Base-by-base conservation (phyloP, 2,329 filamentous ascomycete genomes). In the Chaetomium olivaceum region DNA sequence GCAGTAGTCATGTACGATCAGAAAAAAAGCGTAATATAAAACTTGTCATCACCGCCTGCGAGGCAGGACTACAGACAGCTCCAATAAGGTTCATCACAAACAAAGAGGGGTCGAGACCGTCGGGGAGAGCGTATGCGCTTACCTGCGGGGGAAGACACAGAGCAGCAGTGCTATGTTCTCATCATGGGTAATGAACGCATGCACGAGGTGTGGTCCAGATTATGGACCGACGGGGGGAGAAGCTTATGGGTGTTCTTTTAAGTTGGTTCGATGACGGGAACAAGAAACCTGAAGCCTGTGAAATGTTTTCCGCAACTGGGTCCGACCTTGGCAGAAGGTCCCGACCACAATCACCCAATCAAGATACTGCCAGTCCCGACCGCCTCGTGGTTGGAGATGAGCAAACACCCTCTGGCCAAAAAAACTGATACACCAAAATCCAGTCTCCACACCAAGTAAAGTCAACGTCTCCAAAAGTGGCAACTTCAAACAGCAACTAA, bases 31-130 rank as follows among this genome's bases (percentile, higher is more conserved):
- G 76, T 78, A 76, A 75, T 80, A 78, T 48, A 76, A 70, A 71
- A 66, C 67, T 76, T 80, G 79, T 89, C 87, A 83, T 81, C 85
- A 88, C 62, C 62, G 67, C 68, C 65, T 63, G 69, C 66, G 43
- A 68, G 64, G 78, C 73, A 77, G 67, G 69, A 77, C 79, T 87
- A 85, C 62, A 86, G 88, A 90, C 87, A 90, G 88, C 88, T 90
- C 88, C 88, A 90, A 90, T 89, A 83, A 76, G 74, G 75, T 75
- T 88, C 86, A 88, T 88, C 86, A 76, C 71, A 61, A 54, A 62
- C 14, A 9, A 27, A 19, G 19, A 31, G 46, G 31, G 55, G 52
- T 39, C 43, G 39, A 23, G 48, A 31, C 39, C 60, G 19, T 5
- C 56, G 29, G 43, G 29, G 4, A 14, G 4, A 21, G n/a, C 16